phyloP scores from a whole-genome alignment of 176 grass and related monocot genomes.

The Dendrocalamus sinicus region DNA sequence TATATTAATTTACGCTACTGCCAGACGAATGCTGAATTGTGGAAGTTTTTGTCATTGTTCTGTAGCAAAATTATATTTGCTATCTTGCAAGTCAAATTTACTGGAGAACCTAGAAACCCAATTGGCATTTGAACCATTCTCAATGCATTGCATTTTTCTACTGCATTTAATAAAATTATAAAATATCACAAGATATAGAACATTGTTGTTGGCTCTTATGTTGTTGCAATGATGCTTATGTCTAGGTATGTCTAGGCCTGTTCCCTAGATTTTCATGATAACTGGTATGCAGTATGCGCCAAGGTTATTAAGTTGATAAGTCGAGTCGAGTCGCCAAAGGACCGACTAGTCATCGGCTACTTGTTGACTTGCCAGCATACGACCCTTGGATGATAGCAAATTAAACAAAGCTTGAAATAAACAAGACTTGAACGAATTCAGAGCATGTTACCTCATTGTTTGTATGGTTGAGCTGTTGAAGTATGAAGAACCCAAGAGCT shows the following conservation, averaged over 20 bases:
- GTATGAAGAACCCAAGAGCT: too few relatives aligned
- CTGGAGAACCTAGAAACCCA: background rate
- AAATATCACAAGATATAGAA: conserved; percentile 18
- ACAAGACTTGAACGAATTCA: too few relatives aligned
- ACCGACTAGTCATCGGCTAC: too few relatives aligned
- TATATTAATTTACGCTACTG: conserved; percentile 11
- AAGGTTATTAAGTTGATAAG: too few relatives aligned
- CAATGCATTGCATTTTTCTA: conserved; percentile 11
- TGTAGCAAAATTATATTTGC: conserved; percentile 19
- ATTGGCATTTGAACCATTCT: conserved; percentile 3
- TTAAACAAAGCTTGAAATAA: too few relatives aligned
- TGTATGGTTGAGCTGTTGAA: too few relatives aligned
- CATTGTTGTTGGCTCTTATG: background rate
- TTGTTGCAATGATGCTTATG: background rate
- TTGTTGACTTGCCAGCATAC: too few relatives aligned
- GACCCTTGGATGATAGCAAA: too few relatives aligned
- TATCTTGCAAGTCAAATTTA: conserved; percentile 9
- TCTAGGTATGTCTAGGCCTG: background rate
- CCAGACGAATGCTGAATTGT: background rate
- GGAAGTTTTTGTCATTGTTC: background rate
- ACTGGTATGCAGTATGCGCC: too few relatives aligned
- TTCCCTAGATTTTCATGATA: conserved; percentile 1
- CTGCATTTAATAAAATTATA: conserved; percentile 4
- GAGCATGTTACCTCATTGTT: too few relatives aligned
- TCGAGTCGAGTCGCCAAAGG: too few relatives aligned